These are phyloP conservation scores for Cicer bijugum DNA, from an alignment of 306 rosid genomes.

Conservation along the genomic window DNA sequence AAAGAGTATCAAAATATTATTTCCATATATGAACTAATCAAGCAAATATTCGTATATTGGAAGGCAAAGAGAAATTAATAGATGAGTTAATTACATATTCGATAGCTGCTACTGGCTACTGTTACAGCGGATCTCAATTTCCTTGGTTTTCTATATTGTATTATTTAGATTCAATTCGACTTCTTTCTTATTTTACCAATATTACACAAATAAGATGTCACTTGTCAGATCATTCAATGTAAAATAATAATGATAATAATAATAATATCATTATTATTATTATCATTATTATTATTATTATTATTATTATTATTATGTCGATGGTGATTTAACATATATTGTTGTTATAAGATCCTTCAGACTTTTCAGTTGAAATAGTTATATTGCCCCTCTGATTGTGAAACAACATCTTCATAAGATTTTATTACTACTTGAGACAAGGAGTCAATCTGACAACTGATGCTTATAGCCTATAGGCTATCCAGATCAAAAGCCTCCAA, in stretches of 20 bases:
- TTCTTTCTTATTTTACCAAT: constrained; percentile 19
- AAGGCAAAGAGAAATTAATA: constrained; percentile 23
- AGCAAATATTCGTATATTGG: constrained; percentile 25
- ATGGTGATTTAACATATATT: background rate
- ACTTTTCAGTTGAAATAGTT: background rate
- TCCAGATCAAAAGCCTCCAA: background rate
- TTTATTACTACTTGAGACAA: constrained; percentile 11
- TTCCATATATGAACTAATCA: constrained; percentile 15
- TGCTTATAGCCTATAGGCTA: constrained; percentile 5
- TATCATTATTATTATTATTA: background rate
- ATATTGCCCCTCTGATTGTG: constrained; percentile 2
- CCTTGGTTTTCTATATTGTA: constrained; percentile 12
- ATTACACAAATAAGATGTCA: constrained; percentile 6
- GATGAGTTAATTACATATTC: constrained; percentile 8
- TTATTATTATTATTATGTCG: background rate
- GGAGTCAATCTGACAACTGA: constrained; percentile 11
- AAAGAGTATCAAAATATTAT: constrained; percentile 33
- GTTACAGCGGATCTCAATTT: constrained; percentile 23
- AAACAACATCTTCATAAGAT: constrained; percentile 20
- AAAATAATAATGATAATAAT: too few species aligned
- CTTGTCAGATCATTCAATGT: constrained; percentile 16
- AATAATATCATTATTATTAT: too few species aligned
- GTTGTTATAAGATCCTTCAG: constrained; percentile 17
- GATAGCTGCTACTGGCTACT: constrained; percentile 6
- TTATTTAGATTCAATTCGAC: constrained; percentile 30